Evolutionary conservation across 495 filamentous ascomycete genomes (phyloP).

Genomic region (Talaromyces wortmannii): DNA sequence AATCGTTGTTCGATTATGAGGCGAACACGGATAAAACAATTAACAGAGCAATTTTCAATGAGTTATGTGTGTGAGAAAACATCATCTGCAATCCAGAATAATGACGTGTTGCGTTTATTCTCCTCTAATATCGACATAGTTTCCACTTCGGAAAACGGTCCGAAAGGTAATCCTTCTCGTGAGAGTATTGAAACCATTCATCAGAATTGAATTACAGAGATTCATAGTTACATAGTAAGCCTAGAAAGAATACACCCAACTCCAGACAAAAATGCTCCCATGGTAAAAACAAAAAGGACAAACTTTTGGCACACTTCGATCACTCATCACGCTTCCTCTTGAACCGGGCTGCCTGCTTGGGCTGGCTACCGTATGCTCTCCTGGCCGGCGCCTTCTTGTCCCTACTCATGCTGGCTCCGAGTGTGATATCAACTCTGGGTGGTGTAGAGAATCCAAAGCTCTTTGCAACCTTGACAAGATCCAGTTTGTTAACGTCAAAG

Average conservation of each 20-base stretch:
- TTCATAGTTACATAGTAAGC: background rate
- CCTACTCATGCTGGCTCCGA: conserved; percentile 79
- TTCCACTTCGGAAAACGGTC: background rate
- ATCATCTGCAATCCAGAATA: too few relatives aligned
- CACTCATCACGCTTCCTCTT: conserved; percentile 33
- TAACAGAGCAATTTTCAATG: too few relatives aligned
- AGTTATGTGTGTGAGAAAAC: too few relatives aligned
- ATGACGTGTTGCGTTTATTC: too few relatives aligned
- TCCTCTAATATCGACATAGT: too few relatives aligned
- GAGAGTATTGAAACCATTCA: background rate
- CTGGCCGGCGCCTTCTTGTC: conserved; percentile 77
- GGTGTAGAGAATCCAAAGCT: conserved; percentile 84
- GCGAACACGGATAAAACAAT: too few relatives aligned
- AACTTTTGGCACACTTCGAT: background rate
- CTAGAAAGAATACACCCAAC: background rate
- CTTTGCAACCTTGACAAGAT: conserved; percentile 90
- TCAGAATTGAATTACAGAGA: background rate
- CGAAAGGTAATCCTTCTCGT: background rate
- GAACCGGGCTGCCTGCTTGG: conserved; percentile 39
- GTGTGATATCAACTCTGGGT: conserved; percentile 82
- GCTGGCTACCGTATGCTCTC: conserved; percentile 75
- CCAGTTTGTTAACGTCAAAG: conserved; percentile 90
- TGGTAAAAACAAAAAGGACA: background rate
- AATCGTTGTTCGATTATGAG: background rate
- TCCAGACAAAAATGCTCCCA: background rate